phyloP scores from a whole-genome alignment of 768 basidiomycete species.

The Goffeauzyma gilvescens region DNA sequence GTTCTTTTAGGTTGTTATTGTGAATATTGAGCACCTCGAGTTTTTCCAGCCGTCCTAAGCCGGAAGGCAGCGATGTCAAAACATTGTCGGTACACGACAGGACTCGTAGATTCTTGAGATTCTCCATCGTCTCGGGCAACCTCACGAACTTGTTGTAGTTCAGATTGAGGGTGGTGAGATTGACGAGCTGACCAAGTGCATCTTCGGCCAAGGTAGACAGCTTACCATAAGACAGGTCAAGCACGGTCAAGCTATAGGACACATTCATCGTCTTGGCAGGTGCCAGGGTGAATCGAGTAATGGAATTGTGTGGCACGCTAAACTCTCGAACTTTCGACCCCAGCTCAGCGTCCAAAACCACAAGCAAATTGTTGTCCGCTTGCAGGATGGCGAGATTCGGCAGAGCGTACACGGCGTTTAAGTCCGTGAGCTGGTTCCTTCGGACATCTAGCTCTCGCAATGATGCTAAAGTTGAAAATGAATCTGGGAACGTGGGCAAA shows the following conservation, averaged over 20 bases:
- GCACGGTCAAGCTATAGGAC: constrained; percentile 46
- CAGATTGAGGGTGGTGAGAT: constrained; percentile 52
- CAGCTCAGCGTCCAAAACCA: constrained; percentile 58
- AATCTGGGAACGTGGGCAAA: constrained; percentile 50
- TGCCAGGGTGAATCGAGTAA: constrained; percentile 37
- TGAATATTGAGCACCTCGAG: constrained; percentile 67
- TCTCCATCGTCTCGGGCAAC: constrained; percentile 65
- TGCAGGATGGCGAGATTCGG: constrained; percentile 49
- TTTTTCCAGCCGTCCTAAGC: constrained; percentile 55
- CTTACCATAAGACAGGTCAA: constrained; percentile 76
- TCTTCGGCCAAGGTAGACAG: constrained; percentile 61
- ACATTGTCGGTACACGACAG: constrained; percentile 85
- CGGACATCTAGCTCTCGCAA: constrained; percentile 63
- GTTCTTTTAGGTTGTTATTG: constrained; percentile 63
- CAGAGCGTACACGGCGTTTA: constrained; percentile 48
- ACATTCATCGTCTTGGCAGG: constrained; percentile 37
- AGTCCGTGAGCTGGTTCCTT: constrained; percentile 61
- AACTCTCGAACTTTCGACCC: constrained; percentile 49
- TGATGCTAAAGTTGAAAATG: constrained; percentile 41
- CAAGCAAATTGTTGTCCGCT: constrained; percentile 67
- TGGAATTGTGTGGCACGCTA: constrained; percentile 71
- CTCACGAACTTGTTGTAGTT: constrained; percentile 71
- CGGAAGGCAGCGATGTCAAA: constrained; percentile 52
- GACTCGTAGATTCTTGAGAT: constrained; percentile 47
- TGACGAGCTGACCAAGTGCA: constrained; percentile 49